Evolutionary conservation across 495 filamentous ascomycete genomes (phyloP).

Genomic region (Talaromyces stipitatus): DNA sequence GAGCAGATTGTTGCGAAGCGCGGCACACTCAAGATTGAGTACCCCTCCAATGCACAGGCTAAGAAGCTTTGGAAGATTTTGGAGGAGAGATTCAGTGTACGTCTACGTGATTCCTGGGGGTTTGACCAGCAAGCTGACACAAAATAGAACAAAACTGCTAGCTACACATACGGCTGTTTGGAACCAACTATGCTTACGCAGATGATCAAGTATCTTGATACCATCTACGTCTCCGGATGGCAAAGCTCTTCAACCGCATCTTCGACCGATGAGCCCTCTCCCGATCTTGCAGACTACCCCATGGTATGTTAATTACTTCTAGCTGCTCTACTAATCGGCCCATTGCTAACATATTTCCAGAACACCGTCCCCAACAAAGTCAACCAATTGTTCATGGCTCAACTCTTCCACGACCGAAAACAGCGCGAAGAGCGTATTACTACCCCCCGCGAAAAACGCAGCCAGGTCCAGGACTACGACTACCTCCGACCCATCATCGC

Average conservation of each 20-base stretch:
- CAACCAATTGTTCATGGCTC: constrained; percentile 90
- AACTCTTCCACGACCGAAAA: constrained; percentile 99
- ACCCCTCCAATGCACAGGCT: constrained; percentile 75
- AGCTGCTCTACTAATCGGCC: not conserved
- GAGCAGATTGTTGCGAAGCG: constrained; percentile 96
- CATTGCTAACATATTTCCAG: constrained; percentile 17
- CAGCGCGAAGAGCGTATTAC: constrained; percentile 90
- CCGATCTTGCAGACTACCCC: constrained; percentile 96
- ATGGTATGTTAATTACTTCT: constrained; percentile 67
- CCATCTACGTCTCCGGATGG: constrained; percentile 98
- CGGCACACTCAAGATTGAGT: constrained; percentile 84
- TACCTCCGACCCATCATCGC: constrained; percentile 95
- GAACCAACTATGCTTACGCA: constrained; percentile 98
- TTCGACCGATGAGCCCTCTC: constrained; percentile 87
- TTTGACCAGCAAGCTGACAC: constrained; percentile 1
- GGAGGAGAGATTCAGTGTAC: constrained; percentile 74
- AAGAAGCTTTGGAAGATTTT: constrained; percentile 95
- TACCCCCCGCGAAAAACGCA: constrained; percentile 64
- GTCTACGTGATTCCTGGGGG: constrained; percentile 7
- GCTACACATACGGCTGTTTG: constrained; percentile 93
- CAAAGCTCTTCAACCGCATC: constrained; percentile 96
- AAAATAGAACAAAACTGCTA: constrained; percentile 66
- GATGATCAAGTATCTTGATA: constrained; percentile 98
- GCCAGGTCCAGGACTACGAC: constrained; percentile 74
- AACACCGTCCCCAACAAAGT: constrained; percentile 99